Evolutionary conservation across 257 asterid genomes (phyloP).

Genomic region (Catharanthus roseus): DNA sequence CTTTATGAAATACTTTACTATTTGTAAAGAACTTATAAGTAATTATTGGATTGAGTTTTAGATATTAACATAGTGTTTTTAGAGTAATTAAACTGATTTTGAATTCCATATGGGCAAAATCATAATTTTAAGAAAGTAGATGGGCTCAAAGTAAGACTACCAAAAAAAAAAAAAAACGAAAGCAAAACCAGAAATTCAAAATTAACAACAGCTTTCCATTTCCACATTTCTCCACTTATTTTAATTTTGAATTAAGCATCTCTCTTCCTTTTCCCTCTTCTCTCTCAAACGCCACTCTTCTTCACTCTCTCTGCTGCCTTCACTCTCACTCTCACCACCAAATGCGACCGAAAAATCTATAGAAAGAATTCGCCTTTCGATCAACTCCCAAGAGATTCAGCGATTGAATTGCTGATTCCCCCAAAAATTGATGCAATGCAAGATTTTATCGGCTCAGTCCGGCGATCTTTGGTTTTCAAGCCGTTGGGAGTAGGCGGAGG

Average conservation of each 20-base stretch:
- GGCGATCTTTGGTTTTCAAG: constrained; percentile 90
- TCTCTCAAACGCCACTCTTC: constrained; percentile 23
- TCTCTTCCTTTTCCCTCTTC: constrained; percentile 36
- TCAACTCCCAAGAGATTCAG: neutral
- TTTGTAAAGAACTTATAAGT: no score
- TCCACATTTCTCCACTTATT: constrained; percentile 23
- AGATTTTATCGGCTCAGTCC: constrained; percentile 88
- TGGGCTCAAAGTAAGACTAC: neutral
- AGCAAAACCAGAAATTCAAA: constrained; percentile 10
- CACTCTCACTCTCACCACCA: constrained; percentile 32
- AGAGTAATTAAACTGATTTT: neutral
- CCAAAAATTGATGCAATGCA: constrained; percentile 45
- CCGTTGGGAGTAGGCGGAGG: constrained; percentile 55
- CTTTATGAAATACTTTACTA: no score
- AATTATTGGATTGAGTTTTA: no score
- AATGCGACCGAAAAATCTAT: constrained; percentile 32
- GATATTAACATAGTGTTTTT: no score
- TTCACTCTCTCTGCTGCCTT: constrained; percentile 12
- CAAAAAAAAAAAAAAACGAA: neutral
- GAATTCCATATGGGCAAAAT: neutral
- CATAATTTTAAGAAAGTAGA: neutral
- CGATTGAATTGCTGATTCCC: constrained; percentile 8
- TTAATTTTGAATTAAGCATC: constrained; percentile 40
- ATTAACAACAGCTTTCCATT: constrained; percentile 2
- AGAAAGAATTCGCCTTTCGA: constrained; percentile 2